Evolutionary conservation across 2,329 filamentous ascomycete genomes (phyloP).

Genomic region (Aspergillus sp.): DNA sequence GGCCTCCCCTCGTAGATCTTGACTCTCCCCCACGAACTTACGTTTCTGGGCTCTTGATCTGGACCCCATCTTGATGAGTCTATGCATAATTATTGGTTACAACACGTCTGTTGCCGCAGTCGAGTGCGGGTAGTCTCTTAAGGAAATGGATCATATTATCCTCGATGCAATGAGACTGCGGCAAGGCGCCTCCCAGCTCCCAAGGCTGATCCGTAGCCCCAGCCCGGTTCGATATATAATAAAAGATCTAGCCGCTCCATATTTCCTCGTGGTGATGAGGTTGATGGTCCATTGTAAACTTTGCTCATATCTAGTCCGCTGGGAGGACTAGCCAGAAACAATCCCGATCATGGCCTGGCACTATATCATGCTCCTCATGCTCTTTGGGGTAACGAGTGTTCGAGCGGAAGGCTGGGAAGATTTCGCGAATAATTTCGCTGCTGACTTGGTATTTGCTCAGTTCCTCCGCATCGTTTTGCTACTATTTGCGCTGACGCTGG

Average conservation of each 20-base stretch:
- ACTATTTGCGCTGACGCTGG: neutral
- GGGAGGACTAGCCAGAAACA: neutral
- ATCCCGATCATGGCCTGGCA: constrained; percentile 5
- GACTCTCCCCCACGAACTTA: neutral
- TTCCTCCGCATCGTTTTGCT: neutral
- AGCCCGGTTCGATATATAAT: constrained; percentile 1
- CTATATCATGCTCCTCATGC: constrained; percentile 13
- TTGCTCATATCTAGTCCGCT: neutral
- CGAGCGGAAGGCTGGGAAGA: constrained; percentile 36
- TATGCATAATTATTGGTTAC: neutral
- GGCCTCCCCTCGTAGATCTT: neutral
- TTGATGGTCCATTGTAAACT: neutral
- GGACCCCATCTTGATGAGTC: neutral
- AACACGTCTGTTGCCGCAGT: neutral
- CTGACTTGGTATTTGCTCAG: constrained; percentile 34
- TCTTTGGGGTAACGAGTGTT: constrained; percentile 20
- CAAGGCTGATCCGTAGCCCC: neutral
- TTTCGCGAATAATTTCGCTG: constrained; percentile 41
- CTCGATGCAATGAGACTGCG: neutral
- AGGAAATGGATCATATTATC: neutral
- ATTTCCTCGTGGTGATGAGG: neutral
- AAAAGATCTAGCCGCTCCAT: neutral
- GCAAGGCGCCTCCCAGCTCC: constrained; percentile 11
- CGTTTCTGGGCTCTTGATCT: neutral
- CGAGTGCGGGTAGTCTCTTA: neutral